Evolutionary conservation across 805 yeast genomes (phyloP), one percentile per base, ranked within the genome.

Genomic region (Cyberlindnera suaveolens): DNA sequence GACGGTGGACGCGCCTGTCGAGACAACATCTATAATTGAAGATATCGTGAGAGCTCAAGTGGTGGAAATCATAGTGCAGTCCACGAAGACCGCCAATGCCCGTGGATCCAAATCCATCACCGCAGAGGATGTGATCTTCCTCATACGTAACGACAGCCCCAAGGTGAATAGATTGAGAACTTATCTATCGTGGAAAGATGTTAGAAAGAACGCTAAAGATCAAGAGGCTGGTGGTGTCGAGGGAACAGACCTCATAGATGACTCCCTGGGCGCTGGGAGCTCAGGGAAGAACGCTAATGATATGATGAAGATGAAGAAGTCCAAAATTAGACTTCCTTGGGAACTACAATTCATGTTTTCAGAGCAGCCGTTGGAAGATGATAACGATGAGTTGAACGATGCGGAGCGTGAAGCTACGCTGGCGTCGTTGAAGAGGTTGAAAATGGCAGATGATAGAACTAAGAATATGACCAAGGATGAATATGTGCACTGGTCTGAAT

Each of bases 401-500:
- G 95, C 84, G 41, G 97, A 90, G 57, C 76, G 83, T 50, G 96
- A 90, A 39, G 96, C 96, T 5, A 83, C 88, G 30, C 63, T 82
- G 26, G 93, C 95, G 0, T 87, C 95, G n/a, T 66, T 88, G 62
- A 88, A 89, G 61, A 71, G 97, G 45, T 72, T 93, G 51, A 88
- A 89, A 56, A 81, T 78, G 63, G 97, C 97, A 4, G 99, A 93
- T 64, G 96, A 93, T 40, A 73, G 99, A 48, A 93, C 99, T 0
- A 78, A 72, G 50, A 76, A 83, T 52, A 93, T 93, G 99, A 93
- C 99, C 1, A 84, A 81, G 58, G 96, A 93, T 56, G 99, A 93
- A 60, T 93, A 93, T 57, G 99, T 90, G 15, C 99, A 93, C 61
- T 93, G 98, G 97, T 86, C 96, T 11, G 99, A 93, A 58, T 93